Evolutionary conservation across 306 rosid species (phyloP).

Genomic region (Trifolium fragiferum): DNA sequence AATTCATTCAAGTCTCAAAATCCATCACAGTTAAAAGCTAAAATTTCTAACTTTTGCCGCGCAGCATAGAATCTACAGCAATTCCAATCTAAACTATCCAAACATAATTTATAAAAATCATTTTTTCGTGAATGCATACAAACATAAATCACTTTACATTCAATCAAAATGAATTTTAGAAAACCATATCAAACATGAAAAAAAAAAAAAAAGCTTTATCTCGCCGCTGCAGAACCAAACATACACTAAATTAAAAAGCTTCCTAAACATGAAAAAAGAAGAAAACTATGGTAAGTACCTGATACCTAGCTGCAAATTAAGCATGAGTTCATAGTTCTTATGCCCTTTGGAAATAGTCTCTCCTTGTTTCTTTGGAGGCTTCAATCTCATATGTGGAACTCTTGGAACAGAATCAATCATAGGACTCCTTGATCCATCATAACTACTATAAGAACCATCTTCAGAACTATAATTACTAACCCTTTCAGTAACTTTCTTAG

Average conservation of each 20-base stretch:
- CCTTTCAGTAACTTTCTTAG: conserved; percentile 52
- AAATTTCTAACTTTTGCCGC: not conserved
- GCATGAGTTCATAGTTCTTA: conserved; percentile 92
- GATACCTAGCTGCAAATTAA: conserved; percentile 96
- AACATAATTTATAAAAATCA: not conserved
- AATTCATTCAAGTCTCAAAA: too few relatives aligned
- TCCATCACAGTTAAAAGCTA: not conserved
- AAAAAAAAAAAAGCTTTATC: too few relatives aligned
- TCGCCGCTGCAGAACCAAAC: not conserved
- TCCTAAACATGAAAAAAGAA: conserved; percentile 23
- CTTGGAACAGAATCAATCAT: conserved; percentile 41
- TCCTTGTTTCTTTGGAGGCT: conserved; percentile 71
- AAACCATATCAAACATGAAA: not conserved
- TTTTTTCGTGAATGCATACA: not conserved
- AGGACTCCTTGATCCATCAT: conserved; percentile 49
- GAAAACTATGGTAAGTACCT: conserved; percentile 65
- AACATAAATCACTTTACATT: not conserved
- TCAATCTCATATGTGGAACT: conserved; percentile 48
- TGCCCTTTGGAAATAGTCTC: conserved; percentile 86
- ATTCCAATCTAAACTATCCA: not conserved
- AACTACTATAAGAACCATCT: conserved; percentile 42
- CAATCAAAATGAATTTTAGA: not conserved
- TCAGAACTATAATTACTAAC: conserved; percentile 55
- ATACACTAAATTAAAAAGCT: not conserved
- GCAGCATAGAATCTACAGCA: not conserved